Evolutionary conservation across 106 monocot genomes (phyloP).

Genomic region (Allium fistulosum): DNA sequence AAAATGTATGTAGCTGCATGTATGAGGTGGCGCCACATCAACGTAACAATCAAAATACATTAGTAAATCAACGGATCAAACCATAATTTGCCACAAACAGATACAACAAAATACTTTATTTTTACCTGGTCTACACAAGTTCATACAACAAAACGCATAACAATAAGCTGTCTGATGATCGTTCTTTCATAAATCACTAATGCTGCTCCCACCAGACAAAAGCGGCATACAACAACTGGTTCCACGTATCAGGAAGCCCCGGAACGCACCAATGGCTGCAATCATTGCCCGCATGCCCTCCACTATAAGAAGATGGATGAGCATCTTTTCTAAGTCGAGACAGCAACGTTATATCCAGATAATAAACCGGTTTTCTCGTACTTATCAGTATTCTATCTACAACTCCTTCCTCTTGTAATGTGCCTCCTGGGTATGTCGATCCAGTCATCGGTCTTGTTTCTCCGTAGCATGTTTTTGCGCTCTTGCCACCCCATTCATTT

Average conservation of each 20-base stretch:
- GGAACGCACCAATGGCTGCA: constrained; percentile 97
- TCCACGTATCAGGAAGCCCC: constrained; percentile 92
- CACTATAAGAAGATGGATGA: constrained; percentile 58
- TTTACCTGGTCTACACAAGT: too few relatives aligned
- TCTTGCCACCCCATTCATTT: constrained; percentile 9
- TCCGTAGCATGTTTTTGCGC: constrained; percentile 4
- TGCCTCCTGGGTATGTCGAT: constrained; percentile 16
- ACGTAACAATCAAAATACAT: too few relatives aligned
- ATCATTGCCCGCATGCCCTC: constrained; percentile 58
- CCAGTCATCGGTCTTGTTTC: constrained; percentile 19
- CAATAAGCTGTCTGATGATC: too few relatives aligned
- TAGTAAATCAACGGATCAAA: too few relatives aligned
- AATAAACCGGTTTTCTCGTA: constrained; percentile 26
- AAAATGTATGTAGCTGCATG: too few relatives aligned
- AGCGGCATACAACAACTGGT: constrained; percentile 69
- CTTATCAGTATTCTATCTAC: constrained; percentile 16
- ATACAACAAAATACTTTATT: too few relatives aligned
- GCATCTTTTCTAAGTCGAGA: constrained; percentile 43
- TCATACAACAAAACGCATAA: too few relatives aligned
- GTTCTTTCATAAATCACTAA: neutral
- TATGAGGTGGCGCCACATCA: too few relatives aligned
- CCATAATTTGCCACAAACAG: too few relatives aligned
- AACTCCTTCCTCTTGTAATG: constrained; percentile 16
- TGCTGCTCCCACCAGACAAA: constrained; percentile 13
- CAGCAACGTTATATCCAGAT: constrained; percentile 30